These are phyloP conservation scores for Thelephora terrestris DNA, from an alignment of 1,284 basidiomycete genomes.

Conservation along the genomic window DNA sequence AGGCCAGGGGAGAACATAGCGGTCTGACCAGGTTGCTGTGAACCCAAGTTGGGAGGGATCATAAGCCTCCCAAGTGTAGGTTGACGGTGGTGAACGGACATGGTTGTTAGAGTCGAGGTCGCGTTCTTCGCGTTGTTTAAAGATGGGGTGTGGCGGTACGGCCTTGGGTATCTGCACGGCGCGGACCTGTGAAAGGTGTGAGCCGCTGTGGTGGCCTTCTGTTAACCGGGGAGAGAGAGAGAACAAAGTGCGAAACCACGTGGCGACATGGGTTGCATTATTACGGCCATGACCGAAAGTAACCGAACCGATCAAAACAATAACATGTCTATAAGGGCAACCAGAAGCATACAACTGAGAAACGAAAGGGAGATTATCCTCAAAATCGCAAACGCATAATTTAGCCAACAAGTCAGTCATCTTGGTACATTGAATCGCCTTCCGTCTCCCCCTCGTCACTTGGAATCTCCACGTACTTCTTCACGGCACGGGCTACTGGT, in stretches of 20 bases:
- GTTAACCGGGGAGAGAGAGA: too few relatives aligned
- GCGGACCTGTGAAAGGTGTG: too few relatives aligned
- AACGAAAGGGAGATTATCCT: slow-evolving; percentile 11
- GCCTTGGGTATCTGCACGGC: too few relatives aligned
- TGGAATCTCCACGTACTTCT: slow-evolving; percentile 30
- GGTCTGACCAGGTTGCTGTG: slow-evolving; percentile 23
- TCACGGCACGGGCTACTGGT: slow-evolving; percentile 25
- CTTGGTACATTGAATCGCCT: slow-evolving; percentile 11
- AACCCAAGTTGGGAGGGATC: slow-evolving; percentile 23
- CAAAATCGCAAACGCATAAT: slow-evolving; percentile 18
- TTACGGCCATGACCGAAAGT: too few relatives aligned
- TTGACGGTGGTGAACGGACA: slow-evolving; percentile 13
- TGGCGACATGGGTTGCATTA: too few relatives aligned
- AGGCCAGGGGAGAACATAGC: slow-evolving; percentile 54
- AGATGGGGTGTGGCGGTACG: too few relatives aligned
- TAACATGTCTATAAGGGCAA: not conserved
- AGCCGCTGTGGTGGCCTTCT: too few relatives aligned
- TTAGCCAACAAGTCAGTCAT: not conserved
- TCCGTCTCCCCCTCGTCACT: slow-evolving; percentile 26
- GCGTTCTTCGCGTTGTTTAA: too few relatives aligned
- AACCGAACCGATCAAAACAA: too few relatives aligned
- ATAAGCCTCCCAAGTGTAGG: slow-evolving; percentile 25
- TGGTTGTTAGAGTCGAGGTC: not conserved
- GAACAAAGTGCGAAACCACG: too few relatives aligned
- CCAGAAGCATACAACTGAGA: not conserved